phyloP scores from a whole-genome alignment of 192 early-diverging fungal genomes.

The Coemansia sp. region DNA sequence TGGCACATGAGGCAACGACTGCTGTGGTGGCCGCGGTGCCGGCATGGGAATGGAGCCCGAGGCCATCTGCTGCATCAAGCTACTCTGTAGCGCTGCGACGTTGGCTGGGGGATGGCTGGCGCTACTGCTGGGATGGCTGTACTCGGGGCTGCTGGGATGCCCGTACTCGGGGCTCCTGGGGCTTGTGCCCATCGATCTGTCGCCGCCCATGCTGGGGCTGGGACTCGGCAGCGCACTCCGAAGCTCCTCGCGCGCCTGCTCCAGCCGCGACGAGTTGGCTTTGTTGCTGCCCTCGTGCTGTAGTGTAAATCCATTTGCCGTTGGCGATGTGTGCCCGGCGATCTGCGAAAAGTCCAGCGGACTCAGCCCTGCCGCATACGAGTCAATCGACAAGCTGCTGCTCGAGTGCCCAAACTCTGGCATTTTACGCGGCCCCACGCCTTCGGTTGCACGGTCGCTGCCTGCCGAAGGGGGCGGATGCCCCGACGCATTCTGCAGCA shows the following conservation, averaged over 20 bases:
- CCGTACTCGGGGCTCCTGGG: conserved; percentile 9
- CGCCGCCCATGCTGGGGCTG: conserved; percentile 8
- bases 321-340: conserved; percentile 19
- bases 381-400: conserved; percentile 33
- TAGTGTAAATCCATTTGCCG: conserved; percentile 19
- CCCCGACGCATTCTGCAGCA: conserved; percentile 36
- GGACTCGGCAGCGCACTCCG: conserved; percentile 13
- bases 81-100: conserved; percentile 26
- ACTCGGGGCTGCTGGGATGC: neutral
- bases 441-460: conserved; percentile 9
- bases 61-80: conserved; percentile 27
- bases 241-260: conserved; percentile 27
- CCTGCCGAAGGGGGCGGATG: conserved; percentile 5
- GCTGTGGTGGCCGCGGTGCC: neutral
- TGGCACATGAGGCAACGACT: neutral
- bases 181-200: neutral
- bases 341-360: conserved; percentile 23
- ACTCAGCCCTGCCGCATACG: conserved; percentile 27
- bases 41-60: conserved; percentile 6
- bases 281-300: conserved; percentile 4
- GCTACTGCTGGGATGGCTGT: neutral
- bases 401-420: conserved; percentile 16
- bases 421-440: conserved; percentile 13
- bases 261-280: conserved; percentile 9
- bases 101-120: conserved; percentile 6